Evolutionary conservation across 176 grass and related monocot genomes (phyloP).

Genomic region (Musa troglodytarum): DNA sequence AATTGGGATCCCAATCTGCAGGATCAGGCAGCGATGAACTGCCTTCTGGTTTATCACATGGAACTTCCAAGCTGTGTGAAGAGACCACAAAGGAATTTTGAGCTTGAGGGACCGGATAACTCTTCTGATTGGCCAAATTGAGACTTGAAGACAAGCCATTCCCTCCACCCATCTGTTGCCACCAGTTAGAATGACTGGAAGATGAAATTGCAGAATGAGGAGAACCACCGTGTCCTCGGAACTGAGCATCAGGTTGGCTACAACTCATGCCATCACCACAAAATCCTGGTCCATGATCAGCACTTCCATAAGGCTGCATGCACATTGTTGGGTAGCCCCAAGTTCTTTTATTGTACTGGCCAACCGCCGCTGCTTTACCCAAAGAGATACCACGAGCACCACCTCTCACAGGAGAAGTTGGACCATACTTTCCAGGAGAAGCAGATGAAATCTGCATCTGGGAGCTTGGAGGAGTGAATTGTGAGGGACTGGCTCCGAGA

Average conservation of each 20-base stretch:
- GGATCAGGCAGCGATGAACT: constrained; percentile 62
- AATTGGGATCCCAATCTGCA: constrained; percentile 92
- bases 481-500: constrained; percentile 88
- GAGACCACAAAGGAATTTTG: constrained; percentile 19
- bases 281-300: constrained; percentile 36
- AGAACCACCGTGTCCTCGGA: constrained; percentile 30
- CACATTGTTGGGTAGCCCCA: constrained; percentile 47
- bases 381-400: constrained; percentile 40
- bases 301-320: constrained; percentile 56
- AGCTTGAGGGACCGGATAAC: constrained; percentile 33
- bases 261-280: constrained; percentile 39
- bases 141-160: constrained; percentile 31
- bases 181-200: constrained; percentile 65
- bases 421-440: constrained; percentile 55
- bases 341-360: constrained; percentile 62
- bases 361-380: constrained; percentile 69
- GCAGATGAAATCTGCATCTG: constrained; percentile 44
- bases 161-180: constrained; percentile 36
- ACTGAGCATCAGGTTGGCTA: constrained; percentile 42
- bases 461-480: constrained; percentile 82
- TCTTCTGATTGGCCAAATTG: constrained; percentile 38
- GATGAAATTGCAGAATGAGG: constrained; percentile 34
- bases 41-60: constrained; percentile 42
- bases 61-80: constrained; percentile 29
- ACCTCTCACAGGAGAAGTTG: constrained; percentile 65